Evolutionary conservation across 768 basidiomycete genomes (phyloP).

Genomic region (Dentipellis sp.): DNA sequence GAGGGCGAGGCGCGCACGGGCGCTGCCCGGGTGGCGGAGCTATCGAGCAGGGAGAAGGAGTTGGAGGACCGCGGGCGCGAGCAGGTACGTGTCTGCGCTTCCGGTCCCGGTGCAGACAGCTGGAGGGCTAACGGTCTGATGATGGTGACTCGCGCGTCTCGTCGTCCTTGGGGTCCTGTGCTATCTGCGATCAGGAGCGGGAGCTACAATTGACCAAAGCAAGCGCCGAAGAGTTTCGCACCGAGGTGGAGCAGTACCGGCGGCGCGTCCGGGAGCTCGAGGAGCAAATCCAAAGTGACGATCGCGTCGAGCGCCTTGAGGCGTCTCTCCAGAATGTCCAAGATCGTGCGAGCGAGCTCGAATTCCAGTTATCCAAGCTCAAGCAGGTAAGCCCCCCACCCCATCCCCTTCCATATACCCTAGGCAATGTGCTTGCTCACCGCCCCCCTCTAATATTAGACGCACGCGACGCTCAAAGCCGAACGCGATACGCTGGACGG

Average conservation of each 20-base stretch:
- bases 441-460: conserved; percentile 34
- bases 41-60: conserved; percentile 45
- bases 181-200: conserved; percentile 45
- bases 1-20: conserved; percentile 30
- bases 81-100: conserved; percentile 27
- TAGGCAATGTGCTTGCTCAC: not conserved
- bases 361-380: conserved; percentile 70
- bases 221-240: conserved; percentile 40
- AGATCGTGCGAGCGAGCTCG: conserved; percentile 75
- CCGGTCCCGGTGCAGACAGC: too few relatives aligned
- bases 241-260: conserved; percentile 43
- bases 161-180: not conserved
- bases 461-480: conserved; percentile 43
- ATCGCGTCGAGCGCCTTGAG: conserved; percentile 69
- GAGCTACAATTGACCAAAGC: conserved; percentile 60
- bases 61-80: conserved; percentile 41
- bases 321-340: conserved; percentile 67
- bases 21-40: conserved; percentile 29
- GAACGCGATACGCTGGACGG: conserved; percentile 52
- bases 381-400: conserved; percentile 48
- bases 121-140: too few relatives aligned
- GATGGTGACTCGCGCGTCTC: too few relatives aligned
- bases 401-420: not conserved
- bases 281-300: conserved; percentile 78
- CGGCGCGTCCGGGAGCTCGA: conserved; percentile 62